Conservation (phyloP, 179 eudicot species). For the Sideroxylon spinosum region DNA sequence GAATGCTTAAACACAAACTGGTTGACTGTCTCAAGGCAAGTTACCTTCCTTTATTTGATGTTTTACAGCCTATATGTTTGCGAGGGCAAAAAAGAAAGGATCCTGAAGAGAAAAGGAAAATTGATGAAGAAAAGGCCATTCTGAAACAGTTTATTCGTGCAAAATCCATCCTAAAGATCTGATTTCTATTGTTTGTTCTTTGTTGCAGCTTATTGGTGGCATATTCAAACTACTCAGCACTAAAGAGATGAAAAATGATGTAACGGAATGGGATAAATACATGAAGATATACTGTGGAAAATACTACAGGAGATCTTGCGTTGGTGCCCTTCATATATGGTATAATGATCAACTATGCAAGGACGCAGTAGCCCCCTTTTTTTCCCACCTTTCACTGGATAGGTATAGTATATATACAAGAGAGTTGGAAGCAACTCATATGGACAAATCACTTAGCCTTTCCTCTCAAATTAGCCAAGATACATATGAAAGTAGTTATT, state of each 20-base stretch:
- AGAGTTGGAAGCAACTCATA: too few relatives aligned
- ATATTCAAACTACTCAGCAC: constrained; percentile 44
- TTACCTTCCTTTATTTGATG: constrained; percentile 16
- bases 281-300: constrained; percentile 31
- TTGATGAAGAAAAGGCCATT: constrained; percentile 69
- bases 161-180: constrained; percentile 48
- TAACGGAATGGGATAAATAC: constrained; percentile 41
- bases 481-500: too few relatives aligned
- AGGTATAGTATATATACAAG: too few relatives aligned
- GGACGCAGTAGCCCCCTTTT: too few relatives aligned
- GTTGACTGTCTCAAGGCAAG: constrained; percentile 1
- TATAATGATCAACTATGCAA: constrained; percentile 57
- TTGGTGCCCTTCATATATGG: constrained; percentile 46
- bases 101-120: constrained; percentile 45
- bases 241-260: constrained; percentile 45
- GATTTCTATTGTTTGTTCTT: constrained; percentile 12
- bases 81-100: constrained; percentile 55
- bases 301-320: constrained; percentile 36
- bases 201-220: constrained; percentile 49
- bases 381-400: too few relatives aligned
- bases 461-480: too few relatives aligned
- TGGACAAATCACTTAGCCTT: too few relatives aligned
- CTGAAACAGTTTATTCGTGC: constrained; percentile 59
- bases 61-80: constrained; percentile 49
- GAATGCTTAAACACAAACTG: background rate